phyloP scores from a whole-genome alignment of 768 basidiomycete species.

The Lactifluus hygrophoroides region DNA sequence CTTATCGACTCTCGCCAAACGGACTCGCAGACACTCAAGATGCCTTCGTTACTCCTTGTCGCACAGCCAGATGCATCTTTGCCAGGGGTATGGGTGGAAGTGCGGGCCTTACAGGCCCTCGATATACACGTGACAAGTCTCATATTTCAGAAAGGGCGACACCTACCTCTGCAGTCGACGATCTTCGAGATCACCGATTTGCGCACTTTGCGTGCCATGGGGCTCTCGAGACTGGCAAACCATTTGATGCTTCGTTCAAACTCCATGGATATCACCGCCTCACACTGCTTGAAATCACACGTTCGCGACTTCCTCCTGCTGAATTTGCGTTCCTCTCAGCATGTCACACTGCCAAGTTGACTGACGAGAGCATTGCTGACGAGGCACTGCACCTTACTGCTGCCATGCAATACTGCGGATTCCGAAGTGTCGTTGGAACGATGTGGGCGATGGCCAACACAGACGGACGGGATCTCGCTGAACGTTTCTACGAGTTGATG shows the following conservation, averaged over 20 bases:
- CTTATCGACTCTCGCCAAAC: no score
- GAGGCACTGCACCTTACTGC: not conserved
- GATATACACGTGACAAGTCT: no score
- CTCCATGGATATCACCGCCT: not conserved
- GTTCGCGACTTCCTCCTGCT: no score
- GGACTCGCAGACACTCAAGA: no score
- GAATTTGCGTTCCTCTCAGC: no score
- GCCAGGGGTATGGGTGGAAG: no score
- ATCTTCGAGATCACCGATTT: not conserved
- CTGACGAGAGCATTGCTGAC: not conserved
- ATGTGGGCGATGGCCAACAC: no score
- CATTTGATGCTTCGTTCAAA: not conserved
- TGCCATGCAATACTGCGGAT: no score
- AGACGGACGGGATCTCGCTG: not conserved
- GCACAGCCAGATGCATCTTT: no score
- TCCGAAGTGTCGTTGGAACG: no score
- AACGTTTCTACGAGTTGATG: not conserved
- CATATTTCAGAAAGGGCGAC: not conserved
- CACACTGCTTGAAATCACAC: not conserved
- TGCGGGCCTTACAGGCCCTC: no score
- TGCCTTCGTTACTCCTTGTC: no score
- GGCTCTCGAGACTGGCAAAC: not conserved
- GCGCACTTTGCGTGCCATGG: not conserved
- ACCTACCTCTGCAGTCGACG: not conserved
- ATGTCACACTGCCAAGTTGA: not conserved